Conservation (phyloP, 1,284 basidiomycete genomes). For the Puccinia coronata region DNA sequence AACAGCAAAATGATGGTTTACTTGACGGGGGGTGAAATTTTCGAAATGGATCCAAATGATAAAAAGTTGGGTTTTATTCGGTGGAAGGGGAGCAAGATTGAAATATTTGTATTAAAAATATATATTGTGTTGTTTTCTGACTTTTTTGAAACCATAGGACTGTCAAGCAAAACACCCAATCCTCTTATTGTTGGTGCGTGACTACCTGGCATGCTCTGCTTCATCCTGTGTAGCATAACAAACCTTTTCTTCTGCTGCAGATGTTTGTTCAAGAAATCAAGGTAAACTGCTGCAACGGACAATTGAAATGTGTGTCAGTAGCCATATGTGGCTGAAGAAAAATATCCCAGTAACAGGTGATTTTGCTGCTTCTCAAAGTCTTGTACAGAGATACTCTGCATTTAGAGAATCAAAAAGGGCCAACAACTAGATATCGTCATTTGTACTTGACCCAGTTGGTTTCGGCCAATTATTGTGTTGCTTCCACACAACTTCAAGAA, state of each 20-base stretch:
- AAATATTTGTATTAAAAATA: no score
- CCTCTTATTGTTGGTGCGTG: slow-evolving; percentile 9
- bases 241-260: slow-evolving; percentile 18
- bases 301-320: not conserved
- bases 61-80: not conserved
- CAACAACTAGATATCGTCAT: no score
- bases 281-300: not conserved
- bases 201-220: slow-evolving; percentile 8
- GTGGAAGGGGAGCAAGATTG: not conserved
- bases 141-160: not conserved
- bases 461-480: no score
- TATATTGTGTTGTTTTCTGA: not conserved
- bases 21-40: not conserved
- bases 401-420: no score
- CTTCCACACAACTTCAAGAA: no score
- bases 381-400: no score
- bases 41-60: slow-evolving; percentile 12
- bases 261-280: not conserved
- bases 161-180: not conserved
- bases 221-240: slow-evolving; percentile 13
- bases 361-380: no score
- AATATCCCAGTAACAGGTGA: no score
- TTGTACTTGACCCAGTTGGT: no score
- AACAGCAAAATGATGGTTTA: not conserved
- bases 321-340: no score